Base-by-base conservation (phyloP, 805 yeast genomes). In the Ogataea ganodermae region DNA sequence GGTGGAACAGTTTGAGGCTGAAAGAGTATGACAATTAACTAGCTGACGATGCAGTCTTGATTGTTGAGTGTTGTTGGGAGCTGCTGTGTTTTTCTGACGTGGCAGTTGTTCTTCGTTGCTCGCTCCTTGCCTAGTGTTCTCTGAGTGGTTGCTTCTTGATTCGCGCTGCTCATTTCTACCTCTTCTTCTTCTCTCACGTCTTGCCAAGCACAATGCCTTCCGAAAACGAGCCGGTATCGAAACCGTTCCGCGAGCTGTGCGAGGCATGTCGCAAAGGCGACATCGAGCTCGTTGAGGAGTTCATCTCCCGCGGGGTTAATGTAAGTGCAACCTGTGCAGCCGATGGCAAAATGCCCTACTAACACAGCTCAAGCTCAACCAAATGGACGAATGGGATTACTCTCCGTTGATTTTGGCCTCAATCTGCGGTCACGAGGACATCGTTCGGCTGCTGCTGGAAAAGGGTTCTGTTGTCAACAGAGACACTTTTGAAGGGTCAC, bases 381-480 rank as follows among this genome's bases (percentile, higher is more conserved):
- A 69, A 45, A 78, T 80, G 27, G 95, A 87, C 60, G 80, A 77
- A 52, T 86, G 84, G 77, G 87, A 87, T 61, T 81, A 84, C 59
- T 77, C 90, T 2, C 94, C 96, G 1, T 69, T 87, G 49, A 83
- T 84, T 49, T 67, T 87, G 21, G 88, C 89, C 6, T 79, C 87
- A 14, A 60, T 86, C 10, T 86, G 95, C 68, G 95, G 95, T 0
- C 92, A 86, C 62, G 74, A 73, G 50, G 70, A 68, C 1, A 73
- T 87, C 4, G 94, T 87, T n/a, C 71, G 69, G 44, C 62, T 82
- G 41, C 66, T 87, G 18, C 68, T 87, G 8, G 73, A 77, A 37
- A 67, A 80, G 37, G 96, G 96, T 6, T 89, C 94, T 0, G 73
- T 81, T 6, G 86, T 92, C 62, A 91, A 85, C 62, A 73, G 89